Evolutionary conservation across 2,329 filamentous ascomycete genomes (phyloP), one percentile per base, ranked within the genome.

Genomic region (Penicillium sp.): DNA sequence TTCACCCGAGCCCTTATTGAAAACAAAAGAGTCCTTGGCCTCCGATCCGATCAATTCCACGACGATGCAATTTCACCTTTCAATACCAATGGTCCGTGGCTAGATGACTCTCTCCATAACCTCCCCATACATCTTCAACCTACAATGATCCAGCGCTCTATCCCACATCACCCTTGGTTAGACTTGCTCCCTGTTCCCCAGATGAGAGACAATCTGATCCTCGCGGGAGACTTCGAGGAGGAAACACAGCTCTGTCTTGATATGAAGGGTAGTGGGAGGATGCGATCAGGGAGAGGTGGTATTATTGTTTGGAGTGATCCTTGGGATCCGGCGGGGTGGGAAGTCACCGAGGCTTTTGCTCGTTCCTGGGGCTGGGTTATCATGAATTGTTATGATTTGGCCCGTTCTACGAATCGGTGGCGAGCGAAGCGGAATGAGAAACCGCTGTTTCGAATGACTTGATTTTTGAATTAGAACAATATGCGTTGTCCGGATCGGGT

Each of bases 301-400:
- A 50, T 68, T 13, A 62, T 60, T 44, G 58, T 70, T 18, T 69
- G 67, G 66, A 60, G 61, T 7, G 58, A 56, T 34, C 64, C 66
- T 33, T 68, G 65, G 61, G 63, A 69, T 54, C 58, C 64, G 8
- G 52, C 43, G 5, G 62, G 62, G 0, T 69, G 67, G 66, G 67
- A 69, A 43, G 46, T 69, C 18, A 58, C 56, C 1, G 58, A 58
- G 43, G 33, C 56, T 10, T 68, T 67, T 57, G 56, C 57, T 47
- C 39, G 28, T 26, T 55, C 61, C 47, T 70, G 65, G 67, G 65
- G 64, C 16, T 69, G 64, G 55, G 51, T 64, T 34, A 59, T 70
- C 38, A 47, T 56, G 47, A 57, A 62, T 33, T 65, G 62, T 53
- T 34, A 23, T 42, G 62, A 62, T 21, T 54, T 67, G 31, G 53